Percentiles rank a stretch among this genome's conserved stretches.
These are phyloP conservation scores for Adiantum capillusveneris DNA, from an alignment of 75 land plant species.

Conservation along the genomic window DNA sequence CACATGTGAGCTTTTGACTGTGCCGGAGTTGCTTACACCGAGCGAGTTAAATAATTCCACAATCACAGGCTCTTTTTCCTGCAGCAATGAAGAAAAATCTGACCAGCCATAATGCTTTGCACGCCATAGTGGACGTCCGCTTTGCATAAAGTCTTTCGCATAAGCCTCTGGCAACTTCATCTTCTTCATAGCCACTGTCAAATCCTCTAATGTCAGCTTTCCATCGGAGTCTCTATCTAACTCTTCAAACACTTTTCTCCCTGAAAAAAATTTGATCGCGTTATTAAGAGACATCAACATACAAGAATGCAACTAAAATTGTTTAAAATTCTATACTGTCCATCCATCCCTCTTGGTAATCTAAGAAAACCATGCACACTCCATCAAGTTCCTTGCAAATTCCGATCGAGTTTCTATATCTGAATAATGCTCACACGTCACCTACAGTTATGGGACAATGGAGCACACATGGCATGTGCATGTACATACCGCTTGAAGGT, in stretches of 20 bases:
- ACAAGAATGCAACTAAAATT: too few species aligned
- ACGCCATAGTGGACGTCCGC: background rate
- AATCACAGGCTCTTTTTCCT: constrained; percentile 11
- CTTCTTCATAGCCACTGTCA: constrained; percentile 6
- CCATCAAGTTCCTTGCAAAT: too few species aligned
- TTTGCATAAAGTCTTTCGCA: constrained; percentile 6
- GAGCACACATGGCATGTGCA: too few species aligned
- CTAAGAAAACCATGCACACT: too few species aligned
- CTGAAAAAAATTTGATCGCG: too few species aligned
- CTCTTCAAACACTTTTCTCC: constrained; percentile 8
- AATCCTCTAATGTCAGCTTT: constrained; percentile 5
- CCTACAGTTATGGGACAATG: too few species aligned
- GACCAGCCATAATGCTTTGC: constrained; percentile 5
- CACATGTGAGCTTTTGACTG: background rate
- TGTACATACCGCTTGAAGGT: too few species aligned
- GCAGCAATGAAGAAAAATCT: constrained; percentile 7
- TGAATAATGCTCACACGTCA: too few species aligned
- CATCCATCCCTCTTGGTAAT: too few species aligned
- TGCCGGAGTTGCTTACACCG: constrained; percentile 11
- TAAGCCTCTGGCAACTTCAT: constrained; percentile 4
- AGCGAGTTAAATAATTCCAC: constrained; percentile 7
- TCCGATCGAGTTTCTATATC: too few species aligned
- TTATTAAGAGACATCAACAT: too few species aligned
- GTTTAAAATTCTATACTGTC: too few species aligned
- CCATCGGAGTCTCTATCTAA: constrained; percentile 10